Percentiles rank a stretch among this genome's conserved stretches.
phyloP scores from a whole-genome alignment of 1,139 yeast genomes.

The Sugiyamaella pinicola region DNA sequence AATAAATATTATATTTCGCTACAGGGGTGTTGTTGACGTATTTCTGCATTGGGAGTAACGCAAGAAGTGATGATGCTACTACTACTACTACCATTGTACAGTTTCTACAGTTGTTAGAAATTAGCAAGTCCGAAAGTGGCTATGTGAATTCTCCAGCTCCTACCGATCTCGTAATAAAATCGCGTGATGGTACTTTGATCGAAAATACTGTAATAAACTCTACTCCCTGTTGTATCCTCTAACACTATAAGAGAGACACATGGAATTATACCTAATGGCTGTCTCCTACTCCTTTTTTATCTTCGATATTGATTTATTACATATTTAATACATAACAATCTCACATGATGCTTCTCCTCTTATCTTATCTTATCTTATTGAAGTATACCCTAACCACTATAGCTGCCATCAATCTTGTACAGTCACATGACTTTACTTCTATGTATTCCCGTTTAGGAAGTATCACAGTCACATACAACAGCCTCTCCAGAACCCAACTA shows the following conservation, averaged over 20 bases:
- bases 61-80: too few species aligned
- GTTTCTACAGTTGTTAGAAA: too few species aligned
- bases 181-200: too few species aligned
- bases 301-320: too few species aligned
- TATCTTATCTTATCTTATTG: background rate
- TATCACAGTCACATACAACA: constrained; percentile 5
- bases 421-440: background rate
- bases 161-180: too few species aligned
- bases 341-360: background rate
- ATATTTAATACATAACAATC: background rate
- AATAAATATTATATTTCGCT: background rate
- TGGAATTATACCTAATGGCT: too few species aligned
- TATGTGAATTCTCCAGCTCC: too few species aligned
- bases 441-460: constrained; percentile 1
- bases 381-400: constrained; percentile 4
- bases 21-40: background rate
- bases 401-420: background rate
- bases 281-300: background rate
- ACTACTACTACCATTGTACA: too few species aligned
- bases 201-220: too few species aligned
- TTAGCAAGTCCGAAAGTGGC: too few species aligned
- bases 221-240: too few species aligned
- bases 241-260: too few species aligned
- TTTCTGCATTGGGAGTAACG: background rate
- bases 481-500: background rate